Conservation (phyloP, 495 filamentous ascomycete genomes). For the Wilcoxina mikolae region DNA sequence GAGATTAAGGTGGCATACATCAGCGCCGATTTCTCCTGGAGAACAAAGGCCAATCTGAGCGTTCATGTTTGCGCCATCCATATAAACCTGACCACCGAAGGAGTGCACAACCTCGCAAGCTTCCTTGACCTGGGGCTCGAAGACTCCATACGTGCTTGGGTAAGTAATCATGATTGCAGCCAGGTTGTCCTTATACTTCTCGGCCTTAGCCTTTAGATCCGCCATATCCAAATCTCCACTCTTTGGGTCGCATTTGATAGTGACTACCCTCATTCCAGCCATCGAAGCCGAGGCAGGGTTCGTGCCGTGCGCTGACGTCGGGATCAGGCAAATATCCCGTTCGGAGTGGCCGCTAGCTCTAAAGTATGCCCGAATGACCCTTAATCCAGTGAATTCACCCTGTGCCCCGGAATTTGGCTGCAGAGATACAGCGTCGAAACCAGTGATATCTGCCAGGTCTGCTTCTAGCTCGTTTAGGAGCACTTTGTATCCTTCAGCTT, state of each 20-base stretch:
- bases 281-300: constrained; percentile 95
- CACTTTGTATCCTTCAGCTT: constrained; percentile 51
- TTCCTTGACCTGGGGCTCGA: constrained; percentile 79
- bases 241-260: constrained; percentile 77
- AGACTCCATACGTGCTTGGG: constrained; percentile 92
- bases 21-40: constrained; percentile 90
- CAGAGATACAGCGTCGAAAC: constrained; percentile 75
- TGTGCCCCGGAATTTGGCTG: constrained; percentile 97
- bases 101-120: constrained; percentile 75
- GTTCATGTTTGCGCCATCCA: constrained; percentile 99
- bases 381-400: constrained; percentile 90
- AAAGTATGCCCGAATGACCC: constrained; percentile 77
- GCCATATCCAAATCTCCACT: constrained; percentile 81
- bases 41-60: constrained; percentile 96
- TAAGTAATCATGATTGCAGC: constrained; percentile 98
- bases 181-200: constrained; percentile 71
- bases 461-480: constrained; percentile 58
- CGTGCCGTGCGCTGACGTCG: constrained; percentile 91
- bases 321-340: constrained; percentile 90
- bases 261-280: constrained; percentile 93
- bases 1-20: constrained; percentile 94
- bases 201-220: constrained; percentile 75
- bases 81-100: constrained; percentile 90
- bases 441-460: constrained; percentile 75
- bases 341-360: constrained; percentile 48